A percentile compares a stretch with the other conserved stretches of the same genome.
phyloP scores from a whole-genome alignment of 805 yeast genomes.

The Teunomyces gatunensis region DNA sequence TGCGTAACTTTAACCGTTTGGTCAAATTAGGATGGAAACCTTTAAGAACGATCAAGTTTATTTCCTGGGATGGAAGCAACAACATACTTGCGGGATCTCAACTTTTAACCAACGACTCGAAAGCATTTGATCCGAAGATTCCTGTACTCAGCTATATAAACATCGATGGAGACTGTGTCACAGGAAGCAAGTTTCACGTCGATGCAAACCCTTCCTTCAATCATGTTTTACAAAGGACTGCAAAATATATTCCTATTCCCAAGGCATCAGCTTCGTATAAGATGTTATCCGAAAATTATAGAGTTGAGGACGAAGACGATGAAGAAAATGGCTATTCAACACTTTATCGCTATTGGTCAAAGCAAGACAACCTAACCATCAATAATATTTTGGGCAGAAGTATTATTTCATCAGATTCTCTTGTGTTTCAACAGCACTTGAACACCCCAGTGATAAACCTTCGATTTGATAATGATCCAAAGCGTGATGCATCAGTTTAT shows the following conservation, averaged over 20 bases:
- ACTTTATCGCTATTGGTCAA: constrained; percentile 32
- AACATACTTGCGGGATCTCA: constrained; percentile 34
- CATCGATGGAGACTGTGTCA: constrained; percentile 37
- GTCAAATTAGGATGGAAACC: constrained; percentile 42
- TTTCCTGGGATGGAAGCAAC: constrained; percentile 41
- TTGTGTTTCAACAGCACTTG: constrained; percentile 30
- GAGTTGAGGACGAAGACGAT: constrained; percentile 9
- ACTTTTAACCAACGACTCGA: constrained; percentile 18
- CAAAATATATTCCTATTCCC: constrained; percentile 33
- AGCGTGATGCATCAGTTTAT: constrained; percentile 25
- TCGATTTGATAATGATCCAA: constrained; percentile 29
- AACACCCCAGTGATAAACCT: constrained; percentile 32
- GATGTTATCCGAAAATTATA: constrained; percentile 14
- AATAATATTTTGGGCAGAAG: constrained; percentile 30
- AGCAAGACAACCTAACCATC: constrained; percentile 30
- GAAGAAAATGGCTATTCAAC: constrained; percentile 21
- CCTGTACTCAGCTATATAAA: constrained; percentile 37
- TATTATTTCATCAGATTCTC: constrained; percentile 22
- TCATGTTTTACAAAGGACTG: constrained; percentile 25
- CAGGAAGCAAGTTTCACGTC: constrained; percentile 35
- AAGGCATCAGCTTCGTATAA: constrained; percentile 17
- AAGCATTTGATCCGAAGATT: constrained; percentile 16
- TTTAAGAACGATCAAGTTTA: constrained; percentile 35
- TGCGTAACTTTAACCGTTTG: constrained; percentile 33
- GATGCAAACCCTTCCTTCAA: constrained; percentile 37